Evolutionary conservation across 306 rosid species (phyloP), one percentile per base, ranked within the genome.

Genomic region (Cicer chorassanicum): DNA sequence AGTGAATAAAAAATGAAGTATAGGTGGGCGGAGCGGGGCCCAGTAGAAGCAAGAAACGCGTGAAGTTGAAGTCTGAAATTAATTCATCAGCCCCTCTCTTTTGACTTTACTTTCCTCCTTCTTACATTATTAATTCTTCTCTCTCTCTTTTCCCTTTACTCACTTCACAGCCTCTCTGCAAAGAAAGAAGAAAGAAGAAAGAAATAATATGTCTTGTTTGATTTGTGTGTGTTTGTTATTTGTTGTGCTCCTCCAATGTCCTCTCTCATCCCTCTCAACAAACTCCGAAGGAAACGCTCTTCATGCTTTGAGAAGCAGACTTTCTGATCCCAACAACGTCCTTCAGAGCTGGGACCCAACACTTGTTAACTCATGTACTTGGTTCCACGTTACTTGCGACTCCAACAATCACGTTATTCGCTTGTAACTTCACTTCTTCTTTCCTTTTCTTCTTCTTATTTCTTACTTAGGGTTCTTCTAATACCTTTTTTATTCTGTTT

Each of bases 321-420:
- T 94, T 38, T 75, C 79, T 61, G 96, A 92, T 82, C 91, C 92
- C 78, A 90, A 89, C 79, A 90, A 92, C 69, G 90, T 90, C 64
- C 82, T 95, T 38, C 97, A 92, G 81, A 95, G 97, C 84, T 95
- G 99, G 99, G 99, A 95, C 89, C 99, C 99, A 34, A 95, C 99
- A 13, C 89, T 95, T 81, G 98, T 95, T 77, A 89, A 94, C 88
- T 93, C 99, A 4, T 94, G 99, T 85, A 94, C 97, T 68, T 94
- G 99, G 99, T 94, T 94, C 76, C 99, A 94, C 77, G 91, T 94
- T 81, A 84, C 89, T 55, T 94, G 99, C 39, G 89, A 94, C 80
- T 83, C 92, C 78, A 79, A 78, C 75, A 84, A 69, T 84, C 99
- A 90, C 69, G 97, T 94, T 60, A 85, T 86, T 80, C 97, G 99